These are phyloP conservation scores for Mortierella antarctica DNA, from an alignment of 192 early-diverging fungal genomes.

Conservation along the genomic window DNA sequence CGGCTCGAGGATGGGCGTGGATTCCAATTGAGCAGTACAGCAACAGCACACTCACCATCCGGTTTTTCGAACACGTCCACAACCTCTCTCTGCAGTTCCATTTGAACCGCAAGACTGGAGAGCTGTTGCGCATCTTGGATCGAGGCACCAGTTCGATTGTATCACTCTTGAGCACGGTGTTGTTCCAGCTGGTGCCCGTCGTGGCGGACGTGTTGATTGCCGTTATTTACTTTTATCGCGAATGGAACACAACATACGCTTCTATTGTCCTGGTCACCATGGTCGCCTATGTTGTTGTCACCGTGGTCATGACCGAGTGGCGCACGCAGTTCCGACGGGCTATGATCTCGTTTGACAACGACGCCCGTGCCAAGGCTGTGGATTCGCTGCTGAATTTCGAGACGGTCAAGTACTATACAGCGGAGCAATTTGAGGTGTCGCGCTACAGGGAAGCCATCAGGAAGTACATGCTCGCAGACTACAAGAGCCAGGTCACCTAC, in stretches of 20 bases:
- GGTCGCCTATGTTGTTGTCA: conserved; percentile 84
- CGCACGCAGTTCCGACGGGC: conserved; percentile 81
- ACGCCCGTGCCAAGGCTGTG: conserved; percentile 84
- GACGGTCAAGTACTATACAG: conserved; percentile 98
- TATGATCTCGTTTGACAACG: conserved; percentile 89
- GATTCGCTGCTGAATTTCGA: conserved; percentile 98
- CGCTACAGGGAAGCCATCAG: conserved; percentile 83
- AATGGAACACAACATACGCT: conserved; percentile 81
- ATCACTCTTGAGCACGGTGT: conserved; percentile 79
- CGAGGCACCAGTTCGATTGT: conserved; percentile 80
- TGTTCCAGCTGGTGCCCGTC: conserved; percentile 93
- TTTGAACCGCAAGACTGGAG: conserved; percentile 94
- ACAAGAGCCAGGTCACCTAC: conserved; percentile 76
- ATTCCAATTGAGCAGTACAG: conserved; percentile 95
- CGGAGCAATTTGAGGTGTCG: conserved; percentile 86
- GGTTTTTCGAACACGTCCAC: conserved; percentile 92
- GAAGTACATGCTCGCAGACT: conserved; percentile 87
- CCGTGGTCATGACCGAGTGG: conserved; percentile 90
- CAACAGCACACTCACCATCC: conserved; percentile 89
- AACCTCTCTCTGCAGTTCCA: conserved; percentile 91
- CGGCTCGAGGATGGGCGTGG: conserved; percentile 89
- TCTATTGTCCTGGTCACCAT: conserved; percentile 91
- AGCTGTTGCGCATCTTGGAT: conserved; percentile 92
- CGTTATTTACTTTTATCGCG: conserved; percentile 72
- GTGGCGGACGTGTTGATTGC: conserved; percentile 90